Conservation (phyloP, 1,284 basidiomycete genomes). For the Sanghuangporus sanghuang region DNA sequence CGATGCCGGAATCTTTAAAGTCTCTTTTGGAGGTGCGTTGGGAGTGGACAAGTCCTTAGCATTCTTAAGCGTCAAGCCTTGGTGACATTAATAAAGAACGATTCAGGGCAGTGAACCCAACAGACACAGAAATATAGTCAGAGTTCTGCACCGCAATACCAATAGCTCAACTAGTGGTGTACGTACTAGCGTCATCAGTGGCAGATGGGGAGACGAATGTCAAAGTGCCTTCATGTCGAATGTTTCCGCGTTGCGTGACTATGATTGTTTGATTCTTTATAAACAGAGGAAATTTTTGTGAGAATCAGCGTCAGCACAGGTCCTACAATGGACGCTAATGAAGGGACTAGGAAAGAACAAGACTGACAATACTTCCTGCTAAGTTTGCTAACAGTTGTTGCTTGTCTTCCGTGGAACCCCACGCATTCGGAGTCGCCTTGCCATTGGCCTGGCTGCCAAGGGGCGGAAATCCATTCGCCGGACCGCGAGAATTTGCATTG, state of each 20-base stretch:
- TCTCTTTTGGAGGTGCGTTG: slow-evolving; percentile 62
- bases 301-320: neutral
- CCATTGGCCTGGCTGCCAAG: slow-evolving; percentile 15
- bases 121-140: slow-evolving; percentile 4
- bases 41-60: slow-evolving; percentile 61
- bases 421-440: slow-evolving; percentile 11
- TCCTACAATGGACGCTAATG: neutral
- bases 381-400: slow-evolving; percentile 17
- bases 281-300: neutral
- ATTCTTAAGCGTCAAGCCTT: slow-evolving; percentile 68
- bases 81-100: neutral
- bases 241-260: slow-evolving; percentile 15
- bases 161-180: neutral
- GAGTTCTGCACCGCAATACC: neutral
- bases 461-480: slow-evolving; percentile 17
- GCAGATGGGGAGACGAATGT: slow-evolving; percentile 16
- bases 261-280: slow-evolving; percentile 15
- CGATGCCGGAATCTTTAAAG: slow-evolving; percentile 58
- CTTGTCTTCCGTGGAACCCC: slow-evolving; percentile 17
- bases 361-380: slow-evolving; percentile 19
- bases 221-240: slow-evolving; percentile 16
- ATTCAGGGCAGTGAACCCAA: neutral
- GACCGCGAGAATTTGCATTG: slow-evolving; percentile 3
- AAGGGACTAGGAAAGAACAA: neutral
- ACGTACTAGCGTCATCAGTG: slow-evolving; percentile 18